Evolutionary conservation across 176 grass and related monocot species (phyloP), one percentile per base, ranked within the genome.

Genomic region (Pontederia paniculata): DNA sequence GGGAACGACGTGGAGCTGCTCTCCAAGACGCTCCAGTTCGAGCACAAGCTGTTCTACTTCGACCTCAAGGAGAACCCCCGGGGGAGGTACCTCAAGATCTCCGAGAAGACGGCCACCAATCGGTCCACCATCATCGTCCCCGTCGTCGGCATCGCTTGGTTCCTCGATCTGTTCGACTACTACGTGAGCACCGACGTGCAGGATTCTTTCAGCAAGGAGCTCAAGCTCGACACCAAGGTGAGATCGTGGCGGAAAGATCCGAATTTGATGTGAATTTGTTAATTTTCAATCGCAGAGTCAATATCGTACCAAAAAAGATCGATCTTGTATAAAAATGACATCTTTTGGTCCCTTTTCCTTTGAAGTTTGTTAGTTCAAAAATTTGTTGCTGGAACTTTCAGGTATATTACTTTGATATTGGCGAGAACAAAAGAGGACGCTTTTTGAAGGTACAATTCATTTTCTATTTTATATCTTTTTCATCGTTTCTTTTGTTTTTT

Each of bases 21-120:
- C 37, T 88, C 84, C 76, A 95, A 95, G 85, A 95, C 84, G 72
- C 73, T 95, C 65, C 78, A 95, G 81, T 95, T 95, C 72, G 89
- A 95, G 72, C 89, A 95, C 78, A 95, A 95, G 70, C 68, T 95
- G 20, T 95, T 89, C 89, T 95, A 95, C 66, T 95, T 95, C 75
- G 89, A 95, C 77, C 81, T 95, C 48, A 95, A 95, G 70, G 85
- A 95, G 79, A 95, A 95, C 57, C 82, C 89, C 23, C 57, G 89
- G 56, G 84, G 89, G 31, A 86, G 81, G 73, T 95, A 95, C 70
- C 86, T 95, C 45, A 95, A 95, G 82, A 80, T 95, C 73, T 89
- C 85, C 14, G 82, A 95, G 89, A 95, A 95, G 71, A 89, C 85
- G 9, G 78, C 82, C 12, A 74, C 89, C 14, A 86, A 79, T 66